These are phyloP conservation scores for Astrocystis sublimbata DNA, from an alignment of 495 filamentous ascomycete genomes.

Conservation along the genomic window DNA sequence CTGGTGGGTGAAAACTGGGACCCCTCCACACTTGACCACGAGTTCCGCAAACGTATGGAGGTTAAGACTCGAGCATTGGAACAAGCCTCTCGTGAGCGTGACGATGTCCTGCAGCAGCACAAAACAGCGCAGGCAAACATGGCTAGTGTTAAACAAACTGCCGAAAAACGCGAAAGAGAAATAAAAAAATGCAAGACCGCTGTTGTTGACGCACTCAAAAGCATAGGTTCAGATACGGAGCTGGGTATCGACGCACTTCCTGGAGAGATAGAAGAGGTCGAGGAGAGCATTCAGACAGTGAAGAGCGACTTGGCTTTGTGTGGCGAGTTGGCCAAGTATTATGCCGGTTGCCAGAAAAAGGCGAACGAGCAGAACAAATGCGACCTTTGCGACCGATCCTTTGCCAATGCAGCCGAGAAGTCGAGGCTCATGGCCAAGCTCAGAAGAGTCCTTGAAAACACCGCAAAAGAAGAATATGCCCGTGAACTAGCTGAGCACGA, in stretches of 20 bases:
- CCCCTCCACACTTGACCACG: slow-evolving; percentile 65
- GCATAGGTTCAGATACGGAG: slow-evolving; percentile 32
- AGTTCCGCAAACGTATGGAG: slow-evolving; percentile 67
- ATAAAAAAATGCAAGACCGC: slow-evolving; percentile 56
- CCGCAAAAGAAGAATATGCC: slow-evolving; percentile 53
- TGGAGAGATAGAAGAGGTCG: slow-evolving; percentile 44
- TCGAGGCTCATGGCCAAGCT: slow-evolving; percentile 62
- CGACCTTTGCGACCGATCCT: slow-evolving; percentile 65
- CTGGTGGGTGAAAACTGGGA: slow-evolving; percentile 67
- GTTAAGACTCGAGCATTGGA: slow-evolving; percentile 51
- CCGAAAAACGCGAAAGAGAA: slow-evolving; percentile 65
- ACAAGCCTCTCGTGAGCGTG: slow-evolving; percentile 67
- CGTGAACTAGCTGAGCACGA: slow-evolving; percentile 55
- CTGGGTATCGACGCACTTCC: slow-evolving; percentile 43
- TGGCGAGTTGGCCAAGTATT: slow-evolving; percentile 63
- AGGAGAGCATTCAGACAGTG: slow-evolving; percentile 60
- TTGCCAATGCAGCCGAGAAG: slow-evolving; percentile 57
- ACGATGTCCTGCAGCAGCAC: slow-evolving; percentile 68
- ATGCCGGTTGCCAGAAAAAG: slow-evolving; percentile 57
- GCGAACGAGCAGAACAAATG: slow-evolving; percentile 66
- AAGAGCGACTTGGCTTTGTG: slow-evolving; percentile 65
- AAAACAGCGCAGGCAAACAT: slow-evolving; percentile 78
- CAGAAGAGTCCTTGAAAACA: slow-evolving; percentile 57
- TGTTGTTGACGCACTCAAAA: slow-evolving; percentile 46
- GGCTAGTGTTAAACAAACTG: slow-evolving; percentile 58